These are phyloP conservation scores for Pythium periplocum DNA, from an alignment of 352 stramenopile genomes.

Conservation along the genomic window DNA sequence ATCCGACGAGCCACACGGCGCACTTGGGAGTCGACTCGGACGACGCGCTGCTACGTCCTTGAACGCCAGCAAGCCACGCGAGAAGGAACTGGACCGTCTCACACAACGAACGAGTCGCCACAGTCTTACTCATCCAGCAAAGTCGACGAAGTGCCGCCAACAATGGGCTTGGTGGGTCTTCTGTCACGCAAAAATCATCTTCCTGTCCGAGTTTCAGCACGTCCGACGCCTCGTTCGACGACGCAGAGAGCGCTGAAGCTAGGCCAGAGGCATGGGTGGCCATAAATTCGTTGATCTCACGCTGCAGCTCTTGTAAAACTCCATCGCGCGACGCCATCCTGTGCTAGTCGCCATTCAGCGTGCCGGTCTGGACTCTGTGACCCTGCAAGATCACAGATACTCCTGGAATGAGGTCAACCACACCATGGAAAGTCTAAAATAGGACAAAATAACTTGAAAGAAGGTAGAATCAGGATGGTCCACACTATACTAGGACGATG, in stretches of 20 bases:
- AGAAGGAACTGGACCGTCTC: conserved; percentile 25
- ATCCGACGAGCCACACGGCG: conserved; percentile 43
- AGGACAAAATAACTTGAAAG: too few relatives aligned
- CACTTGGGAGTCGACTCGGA: conserved; percentile 10
- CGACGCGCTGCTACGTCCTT: conserved; percentile 11
- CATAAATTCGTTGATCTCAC: conserved; percentile 56
- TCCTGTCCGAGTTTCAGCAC: too few relatives aligned
- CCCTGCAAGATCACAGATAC: too few relatives aligned
- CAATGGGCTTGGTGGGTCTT: too few relatives aligned
- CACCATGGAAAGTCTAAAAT: too few relatives aligned
- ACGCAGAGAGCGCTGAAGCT: conserved; percentile 5
- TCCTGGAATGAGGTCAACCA: too few relatives aligned
- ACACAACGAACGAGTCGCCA: conserved; percentile 5
- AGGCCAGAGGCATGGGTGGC: conserved; percentile 23
- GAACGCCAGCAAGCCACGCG: conserved; percentile 31
- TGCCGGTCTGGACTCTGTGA: too few relatives aligned
- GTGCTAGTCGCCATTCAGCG: too few relatives aligned
- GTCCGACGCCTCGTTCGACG: not conserved
- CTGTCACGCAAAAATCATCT: too few relatives aligned
- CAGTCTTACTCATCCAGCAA: conserved; percentile 19
- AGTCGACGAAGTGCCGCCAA: conserved; percentile 7
- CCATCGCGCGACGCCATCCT: conserved; percentile 10
- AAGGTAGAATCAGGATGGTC: too few relatives aligned
- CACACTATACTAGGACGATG: too few relatives aligned
- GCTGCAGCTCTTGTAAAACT: conserved; percentile 39